Base-by-base conservation (phyloP, 1,139 yeast genomes). In the Nakaseomyces uthaithaninus region DNA sequence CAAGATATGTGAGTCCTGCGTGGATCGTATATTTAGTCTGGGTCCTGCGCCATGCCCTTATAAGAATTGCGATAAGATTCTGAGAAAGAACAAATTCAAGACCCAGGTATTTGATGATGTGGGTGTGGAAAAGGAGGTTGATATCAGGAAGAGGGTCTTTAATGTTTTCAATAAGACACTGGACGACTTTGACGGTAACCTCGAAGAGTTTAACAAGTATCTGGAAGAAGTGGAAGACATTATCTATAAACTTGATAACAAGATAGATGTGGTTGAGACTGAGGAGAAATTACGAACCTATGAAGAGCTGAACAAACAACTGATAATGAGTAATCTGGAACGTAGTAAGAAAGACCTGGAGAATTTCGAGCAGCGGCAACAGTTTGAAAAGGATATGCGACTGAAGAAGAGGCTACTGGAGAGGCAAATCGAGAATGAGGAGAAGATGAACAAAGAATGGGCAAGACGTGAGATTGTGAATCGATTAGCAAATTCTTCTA, bases 41-140 rank as follows among this genome's bases (percentile, higher is more conserved):
- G 99, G 99, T 4, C 98, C 98, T 0, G 93, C 96, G 0, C 93
- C 91, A 19, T 91, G 98, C 61, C 98, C 98, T 0, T 89, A 87
- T 60, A 86, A 91, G 5, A 80, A 81, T 39, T 91, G 99, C 66
- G 89, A 83, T 40, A 85, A 82, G 67, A 85, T 81, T 10, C 66
- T 91, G 47, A 69, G 98, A 50, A 84, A 84, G 69, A 86, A 86
- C 65, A 78, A 78, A 63, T 91, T 91, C 67, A 91, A 91, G 64
- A 75, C 85, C 36, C 98, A 91, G 63, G 73, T 86, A 3, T 91
- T 91, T 60, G 96, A 89, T 51, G 97, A 91, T 61, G 75, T 91
- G 30, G 69, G 63, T 9, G 94, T 91, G 10, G 99, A 93, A 61
- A 72, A 82, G 48, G 99, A 91, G 57, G 86, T 93, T 33, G 98